Percentiles rank a stretch among this genome's conserved stretches.
These are phyloP conservation scores for Telfairia occidentalis DNA, from an alignment of 331 rosid genomes.

Conservation along the genomic window DNA sequence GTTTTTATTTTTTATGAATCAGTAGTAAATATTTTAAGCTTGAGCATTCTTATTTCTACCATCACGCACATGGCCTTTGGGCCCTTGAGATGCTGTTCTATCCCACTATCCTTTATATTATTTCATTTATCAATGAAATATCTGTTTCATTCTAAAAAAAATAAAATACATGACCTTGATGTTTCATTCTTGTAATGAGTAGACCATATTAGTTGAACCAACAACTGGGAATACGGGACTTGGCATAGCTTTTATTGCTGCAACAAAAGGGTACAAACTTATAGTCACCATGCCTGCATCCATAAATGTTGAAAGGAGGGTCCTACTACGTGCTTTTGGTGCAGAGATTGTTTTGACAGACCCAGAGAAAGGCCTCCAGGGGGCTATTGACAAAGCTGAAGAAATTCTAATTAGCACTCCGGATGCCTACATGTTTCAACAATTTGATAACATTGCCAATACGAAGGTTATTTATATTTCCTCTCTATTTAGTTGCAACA, in stretches of 20 bases:
- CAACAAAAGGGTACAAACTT: constrained; percentile 73
- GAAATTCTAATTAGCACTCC: constrained; percentile 57
- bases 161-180: background rate
- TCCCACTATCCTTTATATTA: background rate
- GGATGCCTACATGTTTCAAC: constrained; percentile 80
- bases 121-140: background rate
- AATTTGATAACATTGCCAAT: constrained; percentile 70
- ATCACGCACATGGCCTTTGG: background rate
- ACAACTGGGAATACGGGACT: constrained; percentile 94
- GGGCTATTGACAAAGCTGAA: constrained; percentile 86
- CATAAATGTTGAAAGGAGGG: constrained; percentile 68
- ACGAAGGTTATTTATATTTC: constrained; percentile 45
- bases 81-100: background rate
- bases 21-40: constrained; percentile 11
- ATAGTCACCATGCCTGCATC: constrained; percentile 89
- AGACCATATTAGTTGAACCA: constrained; percentile 89
- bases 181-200: constrained; percentile 21
- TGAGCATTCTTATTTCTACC: constrained; percentile 5
- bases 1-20: constrained; percentile 10
- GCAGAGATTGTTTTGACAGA: constrained; percentile 79
- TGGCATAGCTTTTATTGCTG: constrained; percentile 84
- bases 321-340: constrained; percentile 87
- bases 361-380: constrained; percentile 78
- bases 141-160: background rate
- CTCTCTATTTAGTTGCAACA: constrained; percentile 6